Base-by-base conservation (phyloP, 2,329 filamentous ascomycete genomes). In the Fusarium napiforme region DNA sequence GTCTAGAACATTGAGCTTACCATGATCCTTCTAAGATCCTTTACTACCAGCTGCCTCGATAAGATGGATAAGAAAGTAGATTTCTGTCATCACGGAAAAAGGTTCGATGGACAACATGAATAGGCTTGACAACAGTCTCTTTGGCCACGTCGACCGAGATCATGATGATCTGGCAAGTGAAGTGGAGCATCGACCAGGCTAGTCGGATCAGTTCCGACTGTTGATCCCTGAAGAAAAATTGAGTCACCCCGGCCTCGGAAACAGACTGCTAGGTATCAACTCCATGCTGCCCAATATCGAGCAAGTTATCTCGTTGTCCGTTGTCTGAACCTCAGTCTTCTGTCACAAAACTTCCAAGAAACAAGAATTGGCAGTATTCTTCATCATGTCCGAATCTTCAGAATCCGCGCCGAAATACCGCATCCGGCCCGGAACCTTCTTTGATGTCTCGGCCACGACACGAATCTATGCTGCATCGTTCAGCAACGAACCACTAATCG, bases 391-490 rank as follows among this genome's bases (percentile, higher is more conserved):
- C 1, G 11, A 26, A 21, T 40, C 21, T 21, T 19, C 34, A 37
- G 18, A 15, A 5, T 9, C 32, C 11, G 4, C 15, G 26, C 11
- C 36, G 28, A 67, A 52, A 67, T 67, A 67, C 52, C 53, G 53
- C 45, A 47, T 67, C 23, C 45, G 64, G 18, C 45, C 39, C 2
- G 64, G 45, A 8, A 60, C 45, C 4, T 67, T 60, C 34, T 42
- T 65, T 1, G 64, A 67, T 21, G 61, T 67, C 18, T 19, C 64
- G 5, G 61, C 61, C 5, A 40, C 64, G 6, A 49, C 64, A 9
- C 50, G 45, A 7, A 28, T 67, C 15, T 67, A 67, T 18, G 61
- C 43, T 15, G 53, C 61, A 3, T 28, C 64, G 4, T 67, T 67
- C 21, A 14, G n/a, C 0, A 59, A 58, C 9, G 64, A 67, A 11